phyloP scores from a whole-genome alignment of 129 eudicot species.

The Logfia minima region DNA sequence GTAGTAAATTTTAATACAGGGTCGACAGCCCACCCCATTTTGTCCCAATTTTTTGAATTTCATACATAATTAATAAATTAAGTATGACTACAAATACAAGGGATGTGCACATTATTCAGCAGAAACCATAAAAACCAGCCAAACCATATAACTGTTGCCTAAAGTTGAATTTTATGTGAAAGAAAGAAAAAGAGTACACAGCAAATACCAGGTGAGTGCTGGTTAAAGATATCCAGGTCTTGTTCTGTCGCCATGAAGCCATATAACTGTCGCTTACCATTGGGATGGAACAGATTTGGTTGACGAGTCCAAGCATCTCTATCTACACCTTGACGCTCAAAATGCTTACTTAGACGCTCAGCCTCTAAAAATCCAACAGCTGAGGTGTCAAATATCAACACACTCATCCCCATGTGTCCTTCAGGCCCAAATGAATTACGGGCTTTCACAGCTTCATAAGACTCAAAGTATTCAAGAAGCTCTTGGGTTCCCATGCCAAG shows the following conservation, averaged over 20 bases:
- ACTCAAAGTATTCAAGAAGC: slow-evolving; percentile 68
- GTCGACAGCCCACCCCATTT: neutral
- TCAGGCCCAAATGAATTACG: slow-evolving; percentile 85
- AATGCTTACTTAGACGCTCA: slow-evolving; percentile 70
- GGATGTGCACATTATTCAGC: neutral
- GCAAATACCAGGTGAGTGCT: slow-evolving; percentile 65
- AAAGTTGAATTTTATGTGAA: neutral
- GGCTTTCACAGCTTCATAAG: slow-evolving; percentile 61
- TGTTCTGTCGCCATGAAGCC: slow-evolving; percentile 69
- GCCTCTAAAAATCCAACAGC: slow-evolving; percentile 79
- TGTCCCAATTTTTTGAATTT: neutral
- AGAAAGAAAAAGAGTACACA: slow-evolving; percentile 7
- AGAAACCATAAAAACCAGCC: neutral
- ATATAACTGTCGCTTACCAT: slow-evolving; percentile 66
- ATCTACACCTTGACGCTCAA: slow-evolving; percentile 46
- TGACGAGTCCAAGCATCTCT: slow-evolving; percentile 61
- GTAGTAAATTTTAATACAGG: neutral
- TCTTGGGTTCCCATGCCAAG: slow-evolving; percentile 89
- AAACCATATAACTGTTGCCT: neutral
- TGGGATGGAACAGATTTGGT: slow-evolving; percentile 36
- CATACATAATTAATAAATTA: neutral
- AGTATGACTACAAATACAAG: neutral
- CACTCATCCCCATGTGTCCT: slow-evolving; percentile 90
- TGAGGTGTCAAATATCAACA: slow-evolving; percentile 72
- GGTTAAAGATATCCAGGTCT: slow-evolving; percentile 67